Evolutionary conservation across 202 grass and related monocot species (phyloP).

Genomic region (Dendrocalamus latiflorus): DNA sequence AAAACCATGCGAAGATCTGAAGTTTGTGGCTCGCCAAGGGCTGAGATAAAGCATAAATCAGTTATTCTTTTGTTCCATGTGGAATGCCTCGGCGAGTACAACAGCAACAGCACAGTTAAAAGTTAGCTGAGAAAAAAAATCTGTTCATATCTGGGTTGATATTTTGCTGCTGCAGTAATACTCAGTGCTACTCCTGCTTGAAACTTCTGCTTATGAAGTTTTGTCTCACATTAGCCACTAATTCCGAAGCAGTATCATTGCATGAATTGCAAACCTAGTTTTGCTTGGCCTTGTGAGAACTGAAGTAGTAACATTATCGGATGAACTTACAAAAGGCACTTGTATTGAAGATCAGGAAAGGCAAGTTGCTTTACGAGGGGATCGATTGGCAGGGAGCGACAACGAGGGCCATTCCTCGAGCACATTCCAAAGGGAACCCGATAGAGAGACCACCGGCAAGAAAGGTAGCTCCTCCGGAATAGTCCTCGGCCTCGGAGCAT

Average conservation of each 20-base stretch:
- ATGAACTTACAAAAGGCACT: neutral
- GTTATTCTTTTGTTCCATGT: slow-evolving; percentile 3
- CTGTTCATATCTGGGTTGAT: slow-evolving; percentile 9
- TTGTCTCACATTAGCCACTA: neutral
- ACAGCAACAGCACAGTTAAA: neutral
- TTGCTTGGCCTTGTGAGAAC: neutral
- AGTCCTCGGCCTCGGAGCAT: too few species aligned
- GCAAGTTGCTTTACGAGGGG: neutral
- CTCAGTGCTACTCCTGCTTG: neutral
- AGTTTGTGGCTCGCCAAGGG: neutral
- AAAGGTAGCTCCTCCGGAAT: too few species aligned
- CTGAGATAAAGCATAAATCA: neutral
- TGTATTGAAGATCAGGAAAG: slow-evolving; percentile 14
- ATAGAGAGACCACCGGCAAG: too few species aligned
- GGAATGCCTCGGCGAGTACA: slow-evolving; percentile 2
- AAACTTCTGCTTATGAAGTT: neutral
- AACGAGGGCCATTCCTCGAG: slow-evolving; percentile 9
- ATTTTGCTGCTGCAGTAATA: neutral
- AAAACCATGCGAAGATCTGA: neutral
- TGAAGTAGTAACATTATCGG: neutral
- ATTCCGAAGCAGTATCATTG: neutral
- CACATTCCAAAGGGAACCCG: slow-evolving; percentile 46
- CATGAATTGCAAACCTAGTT: too few species aligned
- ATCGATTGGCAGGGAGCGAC: too few species aligned
- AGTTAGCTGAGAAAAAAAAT: slow-evolving; percentile 21